Base-by-base conservation (phyloP, 2,329 filamentous ascomycete genomes). In the Fusarium veterinarium region DNA sequence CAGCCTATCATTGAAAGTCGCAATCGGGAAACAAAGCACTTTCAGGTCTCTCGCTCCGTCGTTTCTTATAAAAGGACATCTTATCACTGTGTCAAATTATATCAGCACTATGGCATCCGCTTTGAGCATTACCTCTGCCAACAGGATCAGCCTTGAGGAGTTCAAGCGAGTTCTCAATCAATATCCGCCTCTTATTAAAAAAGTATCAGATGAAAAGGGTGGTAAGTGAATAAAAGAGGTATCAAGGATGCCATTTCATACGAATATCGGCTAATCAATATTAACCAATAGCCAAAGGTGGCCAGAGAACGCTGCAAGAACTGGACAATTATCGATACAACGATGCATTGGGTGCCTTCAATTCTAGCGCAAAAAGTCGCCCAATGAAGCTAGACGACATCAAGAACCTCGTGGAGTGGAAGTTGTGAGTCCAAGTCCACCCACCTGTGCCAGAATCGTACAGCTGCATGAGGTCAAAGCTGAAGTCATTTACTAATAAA, bases 381-480 rank as follows among this genome's bases (percentile, higher is more conserved):
- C 71, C 79, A 16, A 88, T 93, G 82, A 82, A 79, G 5, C 86
- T 90, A 51, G 83, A 86, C 2, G 88, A 93, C 75, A 83, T 93
- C 38, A 86, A 89, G 74, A 83, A 76, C 25, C 84, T 94, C 7
- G 87, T 93, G 14, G 87, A 91, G 51, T 94, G 92, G 91, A 94
- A 94, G 79, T 83, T 94, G 89, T 92, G 82, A 78, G 89, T 82
- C 49, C 55, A 37, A 42, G 17, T 30, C 40, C 30, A 20, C 40
- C 33, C 28, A 25, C n/a, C 16, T 20, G 31, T 35, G 23, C 35
- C 23, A 45, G 20, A 35, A 49, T 20, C 35, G 35, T 56, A 33
- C 51, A 53, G 31, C 37, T 60, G 30, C 52, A 66, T 17, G 30
- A 48, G 28, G 25, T 38, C 23, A 17, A 45, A 23, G 9, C 38